Percentiles rank a stretch among this genome's conserved stretches.
Conservation (phyloP, 352 stramenopile genomes). For the Discostella stelligera region DNA sequence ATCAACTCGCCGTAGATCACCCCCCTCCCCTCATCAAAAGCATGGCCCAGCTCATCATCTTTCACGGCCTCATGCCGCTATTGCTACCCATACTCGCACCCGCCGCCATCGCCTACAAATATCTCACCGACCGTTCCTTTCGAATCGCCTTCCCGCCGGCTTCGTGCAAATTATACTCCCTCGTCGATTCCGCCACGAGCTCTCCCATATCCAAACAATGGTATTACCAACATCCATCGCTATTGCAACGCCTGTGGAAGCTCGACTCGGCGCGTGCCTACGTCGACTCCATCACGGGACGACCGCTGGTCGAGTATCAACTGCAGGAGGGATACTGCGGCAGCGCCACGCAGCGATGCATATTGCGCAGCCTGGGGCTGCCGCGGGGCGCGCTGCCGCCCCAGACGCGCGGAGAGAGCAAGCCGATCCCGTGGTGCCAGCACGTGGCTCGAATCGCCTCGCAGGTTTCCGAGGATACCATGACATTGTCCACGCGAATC, state of each 20-base stretch:
- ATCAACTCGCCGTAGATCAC: constrained; percentile 21
- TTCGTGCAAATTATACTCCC: constrained; percentile 5
- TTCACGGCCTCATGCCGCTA: constrained; percentile 23
- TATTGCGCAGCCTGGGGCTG: constrained; percentile 32
- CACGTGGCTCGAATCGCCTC: constrained; percentile 24
- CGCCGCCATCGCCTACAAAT: constrained; percentile 23
- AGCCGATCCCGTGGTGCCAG: constrained; percentile 31
- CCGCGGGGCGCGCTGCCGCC: background rate
- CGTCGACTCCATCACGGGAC: constrained; percentile 1
- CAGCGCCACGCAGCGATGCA: constrained; percentile 38
- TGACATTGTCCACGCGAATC: background rate
- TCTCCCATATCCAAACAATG: constrained; percentile 11
- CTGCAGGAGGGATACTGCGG: constrained; percentile 39
- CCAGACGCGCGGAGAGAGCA: constrained; percentile 20
- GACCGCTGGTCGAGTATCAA: constrained; percentile 37
- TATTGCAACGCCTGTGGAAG: constrained; percentile 27
- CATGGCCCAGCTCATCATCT: constrained; percentile 17
- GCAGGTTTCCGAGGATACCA: constrained; percentile 11
- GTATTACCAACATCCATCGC: constrained; percentile 26
- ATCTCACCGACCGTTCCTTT: constrained; percentile 24
- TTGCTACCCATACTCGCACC: constrained; percentile 12
- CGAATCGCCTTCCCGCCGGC: background rate
- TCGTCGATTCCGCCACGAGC: constrained; percentile 10
- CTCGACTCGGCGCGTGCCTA: constrained; percentile 23
- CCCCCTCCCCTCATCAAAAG: background rate